phyloP scores from a whole-genome alignment of 768 basidiomycete species.

The Cantharellus anzutake region DNA sequence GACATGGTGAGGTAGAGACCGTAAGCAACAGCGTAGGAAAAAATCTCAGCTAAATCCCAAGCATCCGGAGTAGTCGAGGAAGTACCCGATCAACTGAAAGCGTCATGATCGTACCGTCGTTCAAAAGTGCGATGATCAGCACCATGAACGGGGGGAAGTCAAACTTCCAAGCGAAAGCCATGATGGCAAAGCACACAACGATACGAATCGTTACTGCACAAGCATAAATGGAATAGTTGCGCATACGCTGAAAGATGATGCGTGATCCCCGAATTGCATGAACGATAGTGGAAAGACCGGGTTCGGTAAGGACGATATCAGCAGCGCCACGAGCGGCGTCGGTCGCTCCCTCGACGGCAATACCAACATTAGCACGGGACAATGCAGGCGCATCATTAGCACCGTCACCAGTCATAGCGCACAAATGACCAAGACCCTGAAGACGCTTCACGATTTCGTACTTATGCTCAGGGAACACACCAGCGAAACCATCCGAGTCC shows the following conservation, averaged over 20 bases:
- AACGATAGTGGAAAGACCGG: constrained; percentile 96
- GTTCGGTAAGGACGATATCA: constrained; percentile 94
- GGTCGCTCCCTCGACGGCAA: constrained; percentile 97
- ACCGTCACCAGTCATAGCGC: constrained; percentile 99
- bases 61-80: constrained; percentile 85
- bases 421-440: constrained; percentile 86
- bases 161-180: constrained; percentile 91
- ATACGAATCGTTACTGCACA: constrained; percentile 97
- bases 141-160: constrained; percentile 99
- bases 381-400: constrained; percentile 97
- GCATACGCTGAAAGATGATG: constrained; percentile 99
- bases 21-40: constrained; percentile 87
- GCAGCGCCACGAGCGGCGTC: constrained; percentile 97
- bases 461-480: constrained; percentile 99
- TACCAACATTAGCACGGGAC: constrained; percentile 97
- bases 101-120: constrained; percentile 99
- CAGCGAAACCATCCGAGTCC: constrained; percentile 98
- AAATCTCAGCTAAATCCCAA: constrained; percentile 95
- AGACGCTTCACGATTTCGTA: constrained; percentile 99
- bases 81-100: constrained; percentile 89
- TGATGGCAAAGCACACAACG: constrained; percentile 89
- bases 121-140: constrained; percentile 82
- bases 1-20: constrained; percentile 84
- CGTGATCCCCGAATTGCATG: constrained; percentile 97
- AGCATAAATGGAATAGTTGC: constrained; percentile 96